Percentiles rank a stretch among this genome's conserved stretches.
Conservation (phyloP, 2,329 filamentous ascomycete genomes). For the Neofusicoccum laricinum region DNA sequence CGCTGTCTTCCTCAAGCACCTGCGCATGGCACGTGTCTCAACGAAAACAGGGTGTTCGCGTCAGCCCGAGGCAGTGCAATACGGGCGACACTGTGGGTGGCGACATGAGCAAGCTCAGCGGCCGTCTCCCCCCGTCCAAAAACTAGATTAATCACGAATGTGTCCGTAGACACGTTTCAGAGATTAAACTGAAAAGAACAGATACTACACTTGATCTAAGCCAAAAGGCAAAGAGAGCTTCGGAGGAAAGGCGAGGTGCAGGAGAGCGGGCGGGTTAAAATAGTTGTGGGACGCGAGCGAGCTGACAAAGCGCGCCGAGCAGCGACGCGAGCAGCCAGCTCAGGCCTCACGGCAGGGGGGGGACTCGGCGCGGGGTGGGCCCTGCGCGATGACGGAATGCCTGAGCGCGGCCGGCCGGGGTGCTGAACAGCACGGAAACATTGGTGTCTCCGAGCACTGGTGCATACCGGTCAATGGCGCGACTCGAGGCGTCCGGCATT, state of each 20-base stretch:
- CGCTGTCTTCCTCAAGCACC: conserved; percentile 15
- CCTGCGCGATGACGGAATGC: background rate
- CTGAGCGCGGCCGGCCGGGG: background rate
- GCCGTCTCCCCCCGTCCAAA: conserved; percentile 2
- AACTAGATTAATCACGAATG: conserved; percentile 11
- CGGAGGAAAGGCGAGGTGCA: background rate
- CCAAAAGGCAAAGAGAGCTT: conserved; percentile 15
- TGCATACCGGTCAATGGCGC: too few species aligned
- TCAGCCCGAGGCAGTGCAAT: conserved; percentile 12
- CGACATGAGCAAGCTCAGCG: conserved; percentile 13
- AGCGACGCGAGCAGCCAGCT: too few species aligned
- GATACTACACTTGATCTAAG: conserved; percentile 16
- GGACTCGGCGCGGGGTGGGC: background rate
- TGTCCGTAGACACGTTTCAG: conserved; percentile 4
- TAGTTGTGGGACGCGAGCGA: background rate
- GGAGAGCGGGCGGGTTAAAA: too few species aligned
- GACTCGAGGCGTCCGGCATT: too few species aligned
- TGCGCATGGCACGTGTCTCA: background rate
- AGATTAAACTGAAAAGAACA: conserved; percentile 16
- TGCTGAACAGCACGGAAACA: too few species aligned
- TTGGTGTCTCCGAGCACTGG: too few species aligned
- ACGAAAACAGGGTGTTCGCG: conserved; percentile 6
- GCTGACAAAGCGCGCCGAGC: too few species aligned
- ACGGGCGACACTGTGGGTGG: conserved; percentile 13
- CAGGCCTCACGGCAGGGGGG: too few species aligned